Base-by-base conservation (phyloP, 2,329 filamentous ascomycete species). In the Conoideocrella luteorostrata region DNA sequence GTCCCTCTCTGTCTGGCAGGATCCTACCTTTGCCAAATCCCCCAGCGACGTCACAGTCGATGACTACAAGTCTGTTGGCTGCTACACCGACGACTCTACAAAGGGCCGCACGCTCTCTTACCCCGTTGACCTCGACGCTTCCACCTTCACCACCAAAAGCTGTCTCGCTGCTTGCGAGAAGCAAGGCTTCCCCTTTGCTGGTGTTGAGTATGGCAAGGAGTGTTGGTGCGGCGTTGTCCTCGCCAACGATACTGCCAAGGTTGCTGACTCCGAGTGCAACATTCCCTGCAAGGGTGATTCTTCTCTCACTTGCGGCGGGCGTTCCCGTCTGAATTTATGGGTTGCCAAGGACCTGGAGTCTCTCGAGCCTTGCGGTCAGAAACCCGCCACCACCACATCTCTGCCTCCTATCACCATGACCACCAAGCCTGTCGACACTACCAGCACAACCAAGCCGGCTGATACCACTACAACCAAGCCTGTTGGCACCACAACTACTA, bases 61-160 rank as follows among this genome's bases (percentile, higher is more conserved):
- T 42, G 67, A 71, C 36, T 86, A 80, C 68, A 65, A 67, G 34
- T 72, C 78, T 50, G 57, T 74, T n/a, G 82, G 82, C 44, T 87
- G 82, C 64, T 83, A 75, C 54, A 68, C 64, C 22, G 74, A 77
- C 48, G 54, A 64, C 44, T 64, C 63, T 17, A 49, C 48, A 38
- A 50, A 62, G 41, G 67, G 70, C 32, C 68, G 67, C 39, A 67
- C 74, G 21, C 63, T 78, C 37, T 63, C 64, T 21, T 74, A 69
- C 56, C 60, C 59, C 17, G 62, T 69, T 55, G 51, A 60, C 32
- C 47, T 74, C 13, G 56, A 65, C 23, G 45, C 53, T 12, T 48
- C 52, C 15, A 56, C 50, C 26, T 57, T 75, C 57, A 73, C 70
- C 34, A 68, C 65, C 4, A 59, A 66, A 46, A 51, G 48, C 26